Percentiles rank a stretch among this genome's conserved stretches.
Evolutionary conservation across 148 eudicot species (phyloP).

Genomic region (Dysphania ambrosioides): DNA sequence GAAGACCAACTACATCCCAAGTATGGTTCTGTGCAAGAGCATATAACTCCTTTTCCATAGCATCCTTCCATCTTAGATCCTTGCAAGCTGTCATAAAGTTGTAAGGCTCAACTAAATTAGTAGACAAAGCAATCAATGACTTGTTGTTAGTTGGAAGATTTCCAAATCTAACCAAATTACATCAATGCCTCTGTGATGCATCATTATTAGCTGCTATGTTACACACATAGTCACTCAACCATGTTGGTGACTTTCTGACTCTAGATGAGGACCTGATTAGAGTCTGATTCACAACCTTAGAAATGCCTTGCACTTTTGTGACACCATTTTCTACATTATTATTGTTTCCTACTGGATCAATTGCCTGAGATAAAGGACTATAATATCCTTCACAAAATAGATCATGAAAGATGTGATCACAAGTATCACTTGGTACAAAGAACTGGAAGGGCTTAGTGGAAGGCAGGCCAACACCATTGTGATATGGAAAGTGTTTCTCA

Average conservation of each 20-base stretch:
- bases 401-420: not conserved
- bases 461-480: rapidly evolving
- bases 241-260: no score
- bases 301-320: no score
- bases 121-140: no score
- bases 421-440: not conserved
- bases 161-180: not conserved
- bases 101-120: no score
- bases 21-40: not conserved
- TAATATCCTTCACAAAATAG: not conserved
- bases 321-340: no score
- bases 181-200: not conserved
- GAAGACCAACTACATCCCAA: not conserved
- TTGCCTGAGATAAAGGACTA: no score
- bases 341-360: no score
- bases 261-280: no score
- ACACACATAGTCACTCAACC: no score
- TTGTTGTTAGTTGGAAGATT: no score
- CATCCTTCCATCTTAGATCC: not conserved
- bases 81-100: not conserved
- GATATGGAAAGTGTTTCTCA: not conserved
- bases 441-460: not conserved
- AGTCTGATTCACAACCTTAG: no score
- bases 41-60: not conserved
- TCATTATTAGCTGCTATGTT: no score